Conservation (phyloP, 2,329 filamentous ascomycete species). For the Fusarium clavum region DNA sequence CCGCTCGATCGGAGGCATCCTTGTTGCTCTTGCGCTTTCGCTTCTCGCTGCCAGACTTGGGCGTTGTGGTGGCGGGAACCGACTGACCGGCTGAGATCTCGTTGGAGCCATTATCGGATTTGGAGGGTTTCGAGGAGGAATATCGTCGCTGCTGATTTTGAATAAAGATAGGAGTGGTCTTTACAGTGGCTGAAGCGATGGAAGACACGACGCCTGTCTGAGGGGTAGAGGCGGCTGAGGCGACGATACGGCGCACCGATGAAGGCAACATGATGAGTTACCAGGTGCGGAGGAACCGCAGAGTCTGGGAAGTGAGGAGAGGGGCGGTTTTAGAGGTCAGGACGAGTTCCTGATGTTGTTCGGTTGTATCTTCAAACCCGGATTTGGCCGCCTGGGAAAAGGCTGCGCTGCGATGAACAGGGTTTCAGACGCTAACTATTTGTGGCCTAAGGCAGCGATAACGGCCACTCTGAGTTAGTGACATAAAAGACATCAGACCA, state of each 20-base stretch:
- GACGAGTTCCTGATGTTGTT: conserved; percentile 51
- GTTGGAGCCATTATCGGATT: conserved; percentile 67
- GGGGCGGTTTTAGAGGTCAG: conserved; percentile 41
- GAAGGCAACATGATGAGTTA: conserved; percentile 63
- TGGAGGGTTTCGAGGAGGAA: conserved; percentile 72
- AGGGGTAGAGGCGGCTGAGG: conserved; percentile 60
- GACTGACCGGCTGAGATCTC: conserved; percentile 62
- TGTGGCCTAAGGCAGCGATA: conserved; percentile 54
- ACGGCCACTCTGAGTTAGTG: conserved; percentile 22
- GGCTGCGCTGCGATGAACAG: conserved; percentile 46
- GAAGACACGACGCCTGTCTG: conserved; percentile 58
- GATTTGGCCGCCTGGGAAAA: conserved; percentile 54
- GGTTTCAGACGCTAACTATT: conserved; percentile 46
- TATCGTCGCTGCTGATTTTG: conserved; percentile 65
- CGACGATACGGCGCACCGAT: conserved; percentile 66
- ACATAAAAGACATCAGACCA: conserved; percentile 5
- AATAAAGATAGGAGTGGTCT: conserved; percentile 53
- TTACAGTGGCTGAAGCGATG: conserved; percentile 56
- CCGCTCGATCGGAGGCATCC: conserved; percentile 58
- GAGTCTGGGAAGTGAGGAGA: conserved; percentile 33
- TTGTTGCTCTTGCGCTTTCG: conserved; percentile 69
- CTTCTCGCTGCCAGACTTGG: conserved; percentile 63
- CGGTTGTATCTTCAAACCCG: conserved; percentile 51
- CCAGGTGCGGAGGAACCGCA: conserved; percentile 40
- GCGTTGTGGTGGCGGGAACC: conserved; percentile 59